Evolutionary conservation across 768 basidiomycete genomes (phyloP).

Genomic region (Naematelia encephala): DNA sequence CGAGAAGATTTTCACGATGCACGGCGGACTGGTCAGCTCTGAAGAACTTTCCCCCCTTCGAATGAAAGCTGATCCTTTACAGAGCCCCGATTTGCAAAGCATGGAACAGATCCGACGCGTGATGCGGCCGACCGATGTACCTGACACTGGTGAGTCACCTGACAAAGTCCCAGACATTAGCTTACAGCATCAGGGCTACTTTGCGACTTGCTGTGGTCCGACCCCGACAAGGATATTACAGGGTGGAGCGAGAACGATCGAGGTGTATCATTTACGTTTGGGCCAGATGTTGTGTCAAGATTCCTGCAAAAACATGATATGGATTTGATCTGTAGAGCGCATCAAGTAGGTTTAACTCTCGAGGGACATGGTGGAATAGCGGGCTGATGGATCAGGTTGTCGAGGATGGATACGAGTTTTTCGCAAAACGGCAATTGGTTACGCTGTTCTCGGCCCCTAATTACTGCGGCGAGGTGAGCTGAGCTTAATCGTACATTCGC

Average conservation of each 20-base stretch:
- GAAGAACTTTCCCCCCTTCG: not conserved
- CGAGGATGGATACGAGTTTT: constrained; percentile 98
- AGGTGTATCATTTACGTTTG: constrained; percentile 98
- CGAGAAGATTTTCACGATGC: constrained; percentile 99
- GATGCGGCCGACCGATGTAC: constrained; percentile 98
- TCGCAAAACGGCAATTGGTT: constrained; percentile 93
- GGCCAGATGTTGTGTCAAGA: constrained; percentile 93
- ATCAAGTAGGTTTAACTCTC: constrained; percentile 67
- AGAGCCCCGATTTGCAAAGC: constrained; percentile 91
- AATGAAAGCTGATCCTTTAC: constrained; percentile 9
- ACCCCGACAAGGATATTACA: constrained; percentile 98
- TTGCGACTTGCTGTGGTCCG: constrained; percentile 96
- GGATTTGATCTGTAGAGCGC: constrained; percentile 97
- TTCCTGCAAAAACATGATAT: constrained; percentile 99
- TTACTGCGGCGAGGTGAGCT: constrained; percentile 51
- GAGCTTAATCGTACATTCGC: not conserved
- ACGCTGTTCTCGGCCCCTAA: constrained; percentile 91
- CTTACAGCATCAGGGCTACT: constrained; percentile 65
- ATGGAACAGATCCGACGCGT: constrained; percentile 99
- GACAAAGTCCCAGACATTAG: not conserved
- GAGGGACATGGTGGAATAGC: not conserved
- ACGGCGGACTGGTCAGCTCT: constrained; percentile 68
- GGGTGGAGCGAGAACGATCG: constrained; percentile 99
- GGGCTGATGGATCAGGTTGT: constrained; percentile 65
- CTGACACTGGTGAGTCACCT: constrained; percentile 78